Evolutionary conservation across 2,329 filamentous ascomycete species (phyloP), one percentile per base, ranked within the genome.

Genomic region (Didymellaceae sp.): DNA sequence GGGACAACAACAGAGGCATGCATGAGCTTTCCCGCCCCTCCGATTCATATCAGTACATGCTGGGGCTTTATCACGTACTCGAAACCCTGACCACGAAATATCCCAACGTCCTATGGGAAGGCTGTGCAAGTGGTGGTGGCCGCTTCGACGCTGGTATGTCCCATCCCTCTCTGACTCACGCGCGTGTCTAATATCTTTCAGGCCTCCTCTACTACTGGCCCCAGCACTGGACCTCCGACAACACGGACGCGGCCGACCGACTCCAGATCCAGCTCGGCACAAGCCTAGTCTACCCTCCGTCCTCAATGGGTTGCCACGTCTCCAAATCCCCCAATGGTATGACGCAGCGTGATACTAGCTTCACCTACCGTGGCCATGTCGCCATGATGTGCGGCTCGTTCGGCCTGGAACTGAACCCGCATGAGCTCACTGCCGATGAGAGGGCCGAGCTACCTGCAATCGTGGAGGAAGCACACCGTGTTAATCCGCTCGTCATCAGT

Each of bases 361-460:
- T 87, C 10, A 67, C 69, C 1, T 87, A 87, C 73, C 82, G 85
- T 25, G 83, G 81, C 0, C 84, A 87, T 46, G 85, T 87, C 0
- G 85, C 85, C 5, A 83, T 86, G 75, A 87, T 87, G 85, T 85
- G 85, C 46, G 85, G 85, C 2, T 85, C 82, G 0, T 87, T 87
- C 57, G 85, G 85, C 0, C 77, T 87, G 9, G 85, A 88, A 63
- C 77, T 88, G 6, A 78, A 86, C 61, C 85, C 85, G 0, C 72
- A 71, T 0, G 74, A 80, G 6, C 77, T 85, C 5, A 68, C 70
- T 0, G 74, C 74, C 0, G 78, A 79, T 10, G 85, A 87, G n/a
- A 75, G 72, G 37, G 75, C 72, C 0, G 74, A 75, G 22, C 76
- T 88, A 0, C 84, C 85, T 0, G 74, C 62, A 0, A 73, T 87